phyloP scores from a whole-genome alignment of 2,329 filamentous ascomycete genomes.

The Aspergillus versicolor region DNA sequence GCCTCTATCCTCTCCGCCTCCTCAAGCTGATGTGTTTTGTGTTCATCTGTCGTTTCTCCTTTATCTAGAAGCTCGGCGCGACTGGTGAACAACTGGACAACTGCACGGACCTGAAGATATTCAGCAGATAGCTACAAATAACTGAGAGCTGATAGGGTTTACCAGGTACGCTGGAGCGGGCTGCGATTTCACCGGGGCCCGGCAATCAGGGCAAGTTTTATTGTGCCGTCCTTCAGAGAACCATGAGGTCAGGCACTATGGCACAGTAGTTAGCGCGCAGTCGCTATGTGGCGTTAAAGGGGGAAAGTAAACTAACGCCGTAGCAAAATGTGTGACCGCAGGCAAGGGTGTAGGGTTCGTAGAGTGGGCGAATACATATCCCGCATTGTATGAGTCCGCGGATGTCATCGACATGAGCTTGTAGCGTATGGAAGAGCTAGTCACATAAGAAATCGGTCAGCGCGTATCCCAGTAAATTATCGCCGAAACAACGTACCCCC shows the following conservation, averaged over 20 bases:
- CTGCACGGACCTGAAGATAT: conserved; percentile 56
- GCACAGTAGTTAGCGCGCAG: conserved; percentile 24
- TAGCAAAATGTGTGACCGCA: conserved; percentile 75
- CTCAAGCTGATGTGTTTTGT: conserved; percentile 56
- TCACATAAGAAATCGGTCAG: conserved; percentile 15
- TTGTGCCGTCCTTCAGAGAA: conserved; percentile 54
- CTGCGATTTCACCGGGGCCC: conserved; percentile 56
- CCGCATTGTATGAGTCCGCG: conserved; percentile 64
- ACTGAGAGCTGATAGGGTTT: conserved; percentile 23
- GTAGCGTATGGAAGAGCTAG: conserved; percentile 43
- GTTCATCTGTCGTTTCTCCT: conserved; percentile 64
- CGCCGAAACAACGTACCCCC: conserved; percentile 26
- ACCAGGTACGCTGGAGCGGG: conserved; percentile 66
- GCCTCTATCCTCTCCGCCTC: conserved; percentile 60
- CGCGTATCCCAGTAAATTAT: neutral
- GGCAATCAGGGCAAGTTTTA: conserved; percentile 69
- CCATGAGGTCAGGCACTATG: conserved; percentile 58
- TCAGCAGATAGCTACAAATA: conserved; percentile 7
- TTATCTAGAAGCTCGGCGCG: conserved; percentile 61
- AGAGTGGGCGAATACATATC: conserved; percentile 66
- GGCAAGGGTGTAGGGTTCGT: conserved; percentile 66
- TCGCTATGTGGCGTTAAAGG: neutral
- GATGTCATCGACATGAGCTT: conserved; percentile 61
- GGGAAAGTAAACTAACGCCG: conserved; percentile 46
- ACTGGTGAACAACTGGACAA: conserved; percentile 62